A percentile compares a stretch with the other conserved stretches of the same genome.
Conservation (phyloP, 306 rosid genomes). For the Comarum palustre region DNA sequence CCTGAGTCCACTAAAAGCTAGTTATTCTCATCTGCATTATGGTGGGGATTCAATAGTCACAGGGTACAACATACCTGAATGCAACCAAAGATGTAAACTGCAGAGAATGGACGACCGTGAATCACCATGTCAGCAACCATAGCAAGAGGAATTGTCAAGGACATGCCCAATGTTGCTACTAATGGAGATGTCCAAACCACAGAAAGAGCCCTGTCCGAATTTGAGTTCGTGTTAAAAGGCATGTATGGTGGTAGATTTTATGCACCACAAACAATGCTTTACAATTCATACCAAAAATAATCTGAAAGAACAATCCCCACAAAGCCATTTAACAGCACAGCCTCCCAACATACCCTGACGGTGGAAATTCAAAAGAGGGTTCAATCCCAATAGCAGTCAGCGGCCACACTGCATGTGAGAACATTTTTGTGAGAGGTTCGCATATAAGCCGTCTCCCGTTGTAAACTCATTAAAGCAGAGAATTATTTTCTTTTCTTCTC, state of each 20-base stretch:
- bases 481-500: background rate
- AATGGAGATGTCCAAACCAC: slow-evolving; percentile 77
- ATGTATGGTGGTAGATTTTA: background rate
- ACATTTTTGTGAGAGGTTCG: slow-evolving; percentile 10
- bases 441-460: background rate
- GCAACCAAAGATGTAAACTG: slow-evolving; percentile 56
- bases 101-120: slow-evolving; percentile 62
- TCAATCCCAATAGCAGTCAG: slow-evolving; percentile 61
- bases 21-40: background rate
- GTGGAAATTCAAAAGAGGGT: slow-evolving; percentile 52
- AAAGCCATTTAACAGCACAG: slow-evolving; percentile 56
- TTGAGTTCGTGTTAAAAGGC: background rate
- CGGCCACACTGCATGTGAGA: slow-evolving; percentile 57
- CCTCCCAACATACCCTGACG: slow-evolving; percentile 43
- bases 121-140: slow-evolving; percentile 72
- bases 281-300: slow-evolving; percentile 56
- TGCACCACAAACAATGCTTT: slow-evolving; percentile 1
- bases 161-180: slow-evolving; percentile 67
- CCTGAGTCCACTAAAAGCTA: slow-evolving; percentile 38
- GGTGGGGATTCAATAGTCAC: background rate
- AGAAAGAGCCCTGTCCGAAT: slow-evolving; percentile 61
- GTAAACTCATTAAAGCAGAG: background rate
- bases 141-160: slow-evolving; percentile 74
- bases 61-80: slow-evolving; percentile 43
- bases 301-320: slow-evolving; percentile 59